Evolutionary conservation across 2,329 filamentous ascomycete genomes (phyloP).

Genomic region (Coniochaeta prunicola): DNA sequence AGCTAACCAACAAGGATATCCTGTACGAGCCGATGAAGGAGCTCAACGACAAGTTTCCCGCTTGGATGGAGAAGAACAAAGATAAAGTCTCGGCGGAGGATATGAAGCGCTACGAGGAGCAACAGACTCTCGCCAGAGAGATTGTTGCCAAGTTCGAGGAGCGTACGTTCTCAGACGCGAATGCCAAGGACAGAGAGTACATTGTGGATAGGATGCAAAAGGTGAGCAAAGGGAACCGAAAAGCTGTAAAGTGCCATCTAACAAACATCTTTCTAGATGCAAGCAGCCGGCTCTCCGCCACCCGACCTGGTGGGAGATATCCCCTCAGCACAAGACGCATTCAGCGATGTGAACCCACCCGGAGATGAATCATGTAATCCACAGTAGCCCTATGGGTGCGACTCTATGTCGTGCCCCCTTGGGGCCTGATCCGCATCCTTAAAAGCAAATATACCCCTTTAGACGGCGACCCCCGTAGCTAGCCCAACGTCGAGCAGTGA

Average conservation of each 20-base stretch:
- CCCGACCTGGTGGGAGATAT: slow-evolving; percentile 87
- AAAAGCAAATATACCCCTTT: slow-evolving; percentile 4
- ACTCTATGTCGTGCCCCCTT: neutral
- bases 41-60: slow-evolving; percentile 83
- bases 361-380: slow-evolving; percentile 54
- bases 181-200: slow-evolving; percentile 75
- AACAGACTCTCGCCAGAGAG: slow-evolving; percentile 71
- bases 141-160: slow-evolving; percentile 88
- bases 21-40: slow-evolving; percentile 99
- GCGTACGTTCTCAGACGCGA: slow-evolving; percentile 72
- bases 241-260: neutral
- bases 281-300: slow-evolving; percentile 86
- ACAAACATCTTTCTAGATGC: slow-evolving; percentile 61
- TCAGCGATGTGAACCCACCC: slow-evolving; percentile 35
- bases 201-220: slow-evolving; percentile 98
- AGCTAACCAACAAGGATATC: slow-evolving; percentile 96
- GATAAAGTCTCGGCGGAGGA: slow-evolving; percentile 62
- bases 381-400: slow-evolving; percentile 35
- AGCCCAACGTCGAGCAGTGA: neutral
- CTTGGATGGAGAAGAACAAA: slow-evolving; percentile 76
- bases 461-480: neutral
- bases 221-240: slow-evolving; percentile 43
- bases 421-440: neutral
- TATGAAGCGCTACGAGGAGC: slow-evolving; percentile 70
- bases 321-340: slow-evolving; percentile 69